Base-by-base conservation (phyloP, 306 rosid species). In the Cucumis hystrix region DNA sequence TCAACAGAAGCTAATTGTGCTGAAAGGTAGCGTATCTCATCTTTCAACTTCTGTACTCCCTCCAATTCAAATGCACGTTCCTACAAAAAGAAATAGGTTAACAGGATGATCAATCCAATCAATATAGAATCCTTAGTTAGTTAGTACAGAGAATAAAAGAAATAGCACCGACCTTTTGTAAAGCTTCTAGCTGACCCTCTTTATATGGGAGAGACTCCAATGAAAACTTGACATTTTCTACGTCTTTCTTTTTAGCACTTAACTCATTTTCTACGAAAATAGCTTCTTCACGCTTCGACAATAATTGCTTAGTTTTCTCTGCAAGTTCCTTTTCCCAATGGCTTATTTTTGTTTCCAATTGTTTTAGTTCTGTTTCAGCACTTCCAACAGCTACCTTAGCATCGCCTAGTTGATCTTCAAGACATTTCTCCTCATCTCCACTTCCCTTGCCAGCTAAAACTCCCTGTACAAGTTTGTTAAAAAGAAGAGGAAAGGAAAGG, bases 401-500 rank as follows among this genome's bases (percentile, higher is more conserved):
- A 89, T 95, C 97, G 60, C 86, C 84, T 79, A 92, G 82, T 79
- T 95, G 98, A 82, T 90, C 97, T 88, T 92, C 93, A 58, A 95
- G 82, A 83, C 97, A 90, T 85, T 95, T 92, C 84, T 95, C 97
- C 84, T 95, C 98, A 76, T 89, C 83, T 82, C 97, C 98, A 78
- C 87, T 87, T 83, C 92, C 88, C 87, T 95, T 95, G 23, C 98
- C 98, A 52, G 93, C 97, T 74, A 92, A 49, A 35, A 95, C 92
- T 51, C 97, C 98, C 98, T 95, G 56, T 21, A 77, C 67, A 84
- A 28, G 14, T 51, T 45, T 47, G 54, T 47, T 47, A 47, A 47
- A 12, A 47, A 47, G 54, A 12, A 47, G 5, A 47, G 54, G 16
- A 47, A 13, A 45, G 51, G 51, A 43, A 45, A 45, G 51, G 4